These are phyloP conservation scores for Cordyceps farinosa DNA, from an alignment of 2,329 filamentous ascomycete genomes.

Conservation along the genomic window DNA sequence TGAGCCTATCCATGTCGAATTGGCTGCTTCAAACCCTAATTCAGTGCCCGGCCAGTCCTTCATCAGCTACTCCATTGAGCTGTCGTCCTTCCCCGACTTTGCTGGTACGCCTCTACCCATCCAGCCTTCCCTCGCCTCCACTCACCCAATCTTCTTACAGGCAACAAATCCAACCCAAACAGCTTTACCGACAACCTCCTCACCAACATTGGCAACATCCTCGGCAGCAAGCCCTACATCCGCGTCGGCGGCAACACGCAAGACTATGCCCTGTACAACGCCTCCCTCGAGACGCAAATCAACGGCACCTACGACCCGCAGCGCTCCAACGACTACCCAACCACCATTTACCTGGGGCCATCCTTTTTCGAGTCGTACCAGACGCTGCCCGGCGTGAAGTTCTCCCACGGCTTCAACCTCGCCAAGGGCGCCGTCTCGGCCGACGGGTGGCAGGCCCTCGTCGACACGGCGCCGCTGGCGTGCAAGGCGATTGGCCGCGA, in stretches of 20 bases:
- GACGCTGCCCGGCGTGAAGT: constrained; percentile 53
- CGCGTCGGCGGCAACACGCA: constrained; percentile 66
- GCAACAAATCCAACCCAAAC: constrained; percentile 54
- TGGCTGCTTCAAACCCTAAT: background rate
- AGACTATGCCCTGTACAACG: constrained; percentile 60
- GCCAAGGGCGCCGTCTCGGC: constrained; percentile 49
- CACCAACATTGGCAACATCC: constrained; percentile 51
- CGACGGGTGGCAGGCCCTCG: constrained; percentile 47
- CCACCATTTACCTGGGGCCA: constrained; percentile 56
- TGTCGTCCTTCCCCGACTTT: constrained; percentile 51
- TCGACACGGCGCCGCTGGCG: constrained; percentile 52
- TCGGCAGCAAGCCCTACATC: constrained; percentile 56
- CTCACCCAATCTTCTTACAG: constrained; percentile 24
- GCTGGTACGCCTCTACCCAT: constrained; percentile 31
- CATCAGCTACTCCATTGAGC: constrained; percentile 50
- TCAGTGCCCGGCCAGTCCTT: constrained; percentile 35
- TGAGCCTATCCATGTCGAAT: background rate
- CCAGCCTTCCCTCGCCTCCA: constrained; percentile 2
- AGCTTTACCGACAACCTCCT: constrained; percentile 58
- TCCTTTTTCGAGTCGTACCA: constrained; percentile 61
- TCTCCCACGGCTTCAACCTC: constrained; percentile 60
- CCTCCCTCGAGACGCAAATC: constrained; percentile 45
- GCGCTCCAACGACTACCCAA: constrained; percentile 56
- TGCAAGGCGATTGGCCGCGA: constrained; percentile 52
- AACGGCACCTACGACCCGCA: constrained; percentile 50